Evolutionary conservation across 192 early-diverging fungal genomes (phyloP).

Genomic region (Funneliformis mosseae): DNA sequence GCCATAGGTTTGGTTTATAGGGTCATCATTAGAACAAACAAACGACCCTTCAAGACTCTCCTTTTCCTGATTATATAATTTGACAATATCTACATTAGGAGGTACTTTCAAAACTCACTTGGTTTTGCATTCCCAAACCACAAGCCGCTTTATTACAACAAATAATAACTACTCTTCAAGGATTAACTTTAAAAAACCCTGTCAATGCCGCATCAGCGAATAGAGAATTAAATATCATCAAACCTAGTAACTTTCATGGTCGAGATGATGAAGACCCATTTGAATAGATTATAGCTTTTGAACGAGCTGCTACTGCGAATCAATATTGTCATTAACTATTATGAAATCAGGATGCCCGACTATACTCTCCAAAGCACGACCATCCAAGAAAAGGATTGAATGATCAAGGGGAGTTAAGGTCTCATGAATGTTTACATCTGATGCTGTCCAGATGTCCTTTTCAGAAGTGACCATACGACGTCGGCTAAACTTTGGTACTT

Average conservation of each 20-base stretch:
- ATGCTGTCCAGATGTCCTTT: conserved; percentile 3
- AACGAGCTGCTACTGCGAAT: no score
- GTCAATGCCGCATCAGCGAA: no score
- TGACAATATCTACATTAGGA: neutral
- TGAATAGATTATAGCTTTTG: no score
- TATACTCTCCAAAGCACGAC: conserved; percentile 1
- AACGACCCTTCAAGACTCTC: neutral
- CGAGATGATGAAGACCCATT: no score
- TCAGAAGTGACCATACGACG: neutral
- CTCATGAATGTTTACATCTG: neutral
- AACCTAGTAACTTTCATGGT: no score
- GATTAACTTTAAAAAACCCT: no score
- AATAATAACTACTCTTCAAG: no score
- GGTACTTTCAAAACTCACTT: neutral
- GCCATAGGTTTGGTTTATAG: neutral
- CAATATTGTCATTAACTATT: neutral
- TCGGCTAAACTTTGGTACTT: neutral
- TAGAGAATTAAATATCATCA: no score
- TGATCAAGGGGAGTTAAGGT: neutral
- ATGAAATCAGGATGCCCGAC: neutral
- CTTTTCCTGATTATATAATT: neutral
- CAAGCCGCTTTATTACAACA: no score
- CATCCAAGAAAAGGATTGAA: conserved; percentile 9
- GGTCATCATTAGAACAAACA: neutral
- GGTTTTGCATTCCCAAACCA: neutral